Base-by-base conservation (phyloP, 306 rosid species). In the Pueraria montana region DNA sequence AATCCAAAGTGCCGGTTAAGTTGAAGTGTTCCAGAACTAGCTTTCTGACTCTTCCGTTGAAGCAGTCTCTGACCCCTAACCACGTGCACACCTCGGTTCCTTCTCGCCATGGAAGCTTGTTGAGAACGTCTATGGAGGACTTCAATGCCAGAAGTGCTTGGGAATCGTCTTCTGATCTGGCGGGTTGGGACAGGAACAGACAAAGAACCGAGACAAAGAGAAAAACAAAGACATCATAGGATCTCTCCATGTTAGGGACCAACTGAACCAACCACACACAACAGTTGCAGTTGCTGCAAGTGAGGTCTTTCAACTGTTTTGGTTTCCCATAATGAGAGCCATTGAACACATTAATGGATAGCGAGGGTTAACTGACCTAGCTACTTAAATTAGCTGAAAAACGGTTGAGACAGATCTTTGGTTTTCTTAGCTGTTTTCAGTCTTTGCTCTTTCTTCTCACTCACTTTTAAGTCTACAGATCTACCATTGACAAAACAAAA, bases 31-130 rank as follows among this genome's bases (percentile, higher is more conserved):
- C 99, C 7, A 96, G 82, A 1, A 92, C 98, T 1, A 96, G 91
- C 88, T 96, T 96, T 4, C 91, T 82, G 8, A 94, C 99, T 26
- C 90, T 91, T 8, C 99, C 99, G 42, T 85, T 71, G 76, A 61
- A 80, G 86, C 99, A 96, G 6, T 91, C 94, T 70, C 63, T 96
- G 12, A 96, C 94, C 0, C 99, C 99, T 59, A 36, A 0, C 99
- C 99, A 96, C 1, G 82, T 30, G 87, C 99, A 96, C 23, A 91
- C 87, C 3, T 88, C 82, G 77, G 67, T 67, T 74, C 86, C 91
- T 11, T 30, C 8, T 24, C n/a, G 69, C 99, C 99, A 96, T 78
- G 88, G 92, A 73, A 96, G 89, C 18, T 77, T 72, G 87, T 89
- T 80, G 11, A 11, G 70, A 49, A 78, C 81, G 67, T 94, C 98